Base-by-base conservation (phyloP, 1,139 yeast species). In the Tardiomyces digboiensis region DNA sequence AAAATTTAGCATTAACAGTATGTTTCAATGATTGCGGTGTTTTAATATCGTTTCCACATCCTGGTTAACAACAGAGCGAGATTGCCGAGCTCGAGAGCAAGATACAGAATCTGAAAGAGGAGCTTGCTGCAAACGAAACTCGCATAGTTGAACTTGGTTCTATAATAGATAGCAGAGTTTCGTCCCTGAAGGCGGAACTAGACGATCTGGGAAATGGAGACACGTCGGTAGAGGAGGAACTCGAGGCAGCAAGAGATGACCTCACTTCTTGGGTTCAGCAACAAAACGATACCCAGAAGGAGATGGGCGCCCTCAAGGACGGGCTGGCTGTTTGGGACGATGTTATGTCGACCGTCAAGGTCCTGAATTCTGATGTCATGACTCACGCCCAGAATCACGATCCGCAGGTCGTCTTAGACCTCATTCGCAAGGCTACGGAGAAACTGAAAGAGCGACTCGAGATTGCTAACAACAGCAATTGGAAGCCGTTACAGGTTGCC, bases 401-500 rank as follows among this genome's bases (percentile, higher is more conserved):
- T 29, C 33, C 38, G 21, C 16, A 16, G 16, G 23, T 21, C 22
- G 39, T 23, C 19, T 20, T 21, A 13, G 18, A 20, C 18, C 16
- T 42, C 49, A 26, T 44, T 55, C 20, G 33, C 43, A 7, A 23
- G 2, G 39, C 55, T 1, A 39, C 45, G 2, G 39, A 45, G 7
- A 39, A 40, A 18, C 43, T 56, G 12, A 39, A 43, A 13, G 38
- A 38, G 7, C 42, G 51, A 39, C 40, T 49, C 38, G 41, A 46
- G 3, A 18, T 43, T 3, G 60, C 62, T 2, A 43, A 49, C 21
- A 26, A 45, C 7, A 44, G 46, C 38, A 49, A 50, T 20, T 59
- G 64, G 64, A 43, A 52, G 6, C 51, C 52, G 3, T 48, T 60
- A 16, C 49, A 52, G 1, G 53, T 61, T 2, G 65, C 64, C 2